These are phyloP conservation scores for Monosporozyma aerobia DNA, from an alignment of 805 yeast species.

Conservation along the genomic window DNA sequence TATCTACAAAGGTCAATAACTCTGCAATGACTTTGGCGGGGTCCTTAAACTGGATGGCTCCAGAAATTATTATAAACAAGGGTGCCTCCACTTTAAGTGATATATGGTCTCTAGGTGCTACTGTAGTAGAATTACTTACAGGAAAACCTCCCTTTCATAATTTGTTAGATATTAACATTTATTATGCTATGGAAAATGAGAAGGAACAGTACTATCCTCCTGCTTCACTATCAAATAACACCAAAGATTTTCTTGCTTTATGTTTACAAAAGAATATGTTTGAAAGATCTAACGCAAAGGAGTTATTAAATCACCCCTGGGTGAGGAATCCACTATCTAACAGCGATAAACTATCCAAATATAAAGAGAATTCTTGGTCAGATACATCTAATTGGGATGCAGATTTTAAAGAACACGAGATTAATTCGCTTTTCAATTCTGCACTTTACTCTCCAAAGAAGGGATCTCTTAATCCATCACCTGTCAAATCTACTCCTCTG, in stretches of 20 bases:
- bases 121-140: constrained; percentile 75
- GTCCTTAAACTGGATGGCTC: constrained; percentile 99
- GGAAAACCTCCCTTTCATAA: constrained; percentile 84
- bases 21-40: constrained; percentile 63
- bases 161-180: constrained; percentile 29
- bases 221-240: constrained; percentile 33
- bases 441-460: background rate
- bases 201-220: constrained; percentile 29
- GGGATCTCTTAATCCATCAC: background rate
- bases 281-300: constrained; percentile 54
- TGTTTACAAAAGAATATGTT: constrained; percentile 69
- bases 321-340: constrained; percentile 2
- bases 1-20: constrained; percentile 70
- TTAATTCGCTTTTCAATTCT: constrained; percentile 5
- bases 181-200: constrained; percentile 34
- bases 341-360: constrained; percentile 16
- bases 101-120: constrained; percentile 93
- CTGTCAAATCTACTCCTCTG: constrained; percentile 1
- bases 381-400: constrained; percentile 21
- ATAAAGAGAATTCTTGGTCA: constrained; percentile 19
- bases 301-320: constrained; percentile 55
- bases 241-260: constrained; percentile 55
- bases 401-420: constrained; percentile 19
- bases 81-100: constrained; percentile 87
- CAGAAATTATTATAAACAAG: constrained; percentile 78